phyloP scores from a whole-genome alignment of 768 basidiomycete species.

The Lenzites betulinus region DNA sequence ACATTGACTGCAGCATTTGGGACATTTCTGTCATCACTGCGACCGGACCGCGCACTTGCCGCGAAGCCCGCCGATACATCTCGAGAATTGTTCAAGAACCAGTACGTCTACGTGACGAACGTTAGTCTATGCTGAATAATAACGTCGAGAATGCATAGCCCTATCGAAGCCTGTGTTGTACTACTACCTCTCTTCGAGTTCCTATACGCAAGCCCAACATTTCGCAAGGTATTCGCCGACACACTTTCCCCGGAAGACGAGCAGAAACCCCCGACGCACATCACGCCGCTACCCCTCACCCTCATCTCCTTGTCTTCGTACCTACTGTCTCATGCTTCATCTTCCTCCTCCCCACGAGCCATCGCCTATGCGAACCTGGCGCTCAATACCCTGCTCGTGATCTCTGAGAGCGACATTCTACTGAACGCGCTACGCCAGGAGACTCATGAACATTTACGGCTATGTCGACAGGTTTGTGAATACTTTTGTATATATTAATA shows the following conservation, averaged over 20 bases:
- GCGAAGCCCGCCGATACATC: conserved; percentile 48
- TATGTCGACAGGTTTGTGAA: conserved; percentile 64
- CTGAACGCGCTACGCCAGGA: conserved; percentile 49
- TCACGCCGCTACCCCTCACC: conserved; percentile 46
- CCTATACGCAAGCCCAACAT: conserved; percentile 49
- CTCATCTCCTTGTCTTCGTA: conserved; percentile 64
- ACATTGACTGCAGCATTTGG: conserved; percentile 53
- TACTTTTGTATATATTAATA: neutral
- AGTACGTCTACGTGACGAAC: conserved; percentile 37
- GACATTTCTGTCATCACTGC: conserved; percentile 51
- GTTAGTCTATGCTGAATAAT: neutral
- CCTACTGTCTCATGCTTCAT: conserved; percentile 66
- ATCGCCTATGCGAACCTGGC: conserved; percentile 63
- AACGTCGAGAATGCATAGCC: conserved; percentile 33
- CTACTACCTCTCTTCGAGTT: conserved; percentile 67
- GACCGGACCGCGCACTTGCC: conserved; percentile 56
- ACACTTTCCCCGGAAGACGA: conserved; percentile 23
- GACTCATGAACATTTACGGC: conserved; percentile 43
- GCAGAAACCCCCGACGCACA: conserved; percentile 23
- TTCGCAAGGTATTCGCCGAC: conserved; percentile 49
- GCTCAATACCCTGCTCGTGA: conserved; percentile 52
- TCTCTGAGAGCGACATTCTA: conserved; percentile 51
- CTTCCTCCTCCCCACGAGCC: conserved; percentile 56
- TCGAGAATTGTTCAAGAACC: conserved; percentile 56
- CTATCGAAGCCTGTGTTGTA: conserved; percentile 59